Evolutionary conservation across 1,284 basidiomycete genomes (phyloP).

Genomic region (Marasmius tenuissimus): DNA sequence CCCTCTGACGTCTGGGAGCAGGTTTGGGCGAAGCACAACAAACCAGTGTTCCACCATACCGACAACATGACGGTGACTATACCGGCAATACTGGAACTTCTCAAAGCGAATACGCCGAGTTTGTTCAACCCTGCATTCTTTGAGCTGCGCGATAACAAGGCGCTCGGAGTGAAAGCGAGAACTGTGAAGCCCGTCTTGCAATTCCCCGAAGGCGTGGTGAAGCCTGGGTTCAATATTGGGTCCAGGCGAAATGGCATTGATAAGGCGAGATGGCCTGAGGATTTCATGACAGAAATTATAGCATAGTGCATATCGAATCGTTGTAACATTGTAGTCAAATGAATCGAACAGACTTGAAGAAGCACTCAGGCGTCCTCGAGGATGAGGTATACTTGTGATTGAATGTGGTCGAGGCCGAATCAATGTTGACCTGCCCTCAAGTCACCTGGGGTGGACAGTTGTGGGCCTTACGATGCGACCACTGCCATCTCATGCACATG

Average conservation of each 20-base stretch:
- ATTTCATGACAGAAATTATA: not conserved
- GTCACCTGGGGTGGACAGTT: too few relatives aligned
- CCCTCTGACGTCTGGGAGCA: constrained; percentile 17
- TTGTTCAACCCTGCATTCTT: constrained; percentile 20
- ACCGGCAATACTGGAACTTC: constrained; percentile 11
- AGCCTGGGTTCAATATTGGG: constrained; percentile 21
- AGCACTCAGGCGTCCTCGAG: too few relatives aligned
- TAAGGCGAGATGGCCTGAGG: not conserved
- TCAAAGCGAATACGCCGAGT: constrained; percentile 11
- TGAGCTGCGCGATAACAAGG: constrained; percentile 18
- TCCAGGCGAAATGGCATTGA: constrained; percentile 20
- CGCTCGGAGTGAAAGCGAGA: constrained; percentile 15
- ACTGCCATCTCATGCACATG: too few relatives aligned
- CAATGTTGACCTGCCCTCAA: too few relatives aligned
- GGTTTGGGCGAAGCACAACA: constrained; percentile 16
- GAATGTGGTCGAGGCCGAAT: too few relatives aligned
- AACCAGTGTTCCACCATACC: constrained; percentile 11
- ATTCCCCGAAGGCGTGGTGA: constrained; percentile 17
- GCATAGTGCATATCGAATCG: too few relatives aligned
- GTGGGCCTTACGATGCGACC: too few relatives aligned
- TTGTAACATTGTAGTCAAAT: too few relatives aligned
- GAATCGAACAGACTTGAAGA: too few relatives aligned
- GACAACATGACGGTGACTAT: constrained; percentile 18
- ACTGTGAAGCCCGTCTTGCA: constrained; percentile 20
- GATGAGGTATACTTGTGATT: too few relatives aligned